These are phyloP conservation scores for Yamadazyma atlantica DNA, from an alignment of 1,139 yeast genomes.

Conservation along the genomic window DNA sequence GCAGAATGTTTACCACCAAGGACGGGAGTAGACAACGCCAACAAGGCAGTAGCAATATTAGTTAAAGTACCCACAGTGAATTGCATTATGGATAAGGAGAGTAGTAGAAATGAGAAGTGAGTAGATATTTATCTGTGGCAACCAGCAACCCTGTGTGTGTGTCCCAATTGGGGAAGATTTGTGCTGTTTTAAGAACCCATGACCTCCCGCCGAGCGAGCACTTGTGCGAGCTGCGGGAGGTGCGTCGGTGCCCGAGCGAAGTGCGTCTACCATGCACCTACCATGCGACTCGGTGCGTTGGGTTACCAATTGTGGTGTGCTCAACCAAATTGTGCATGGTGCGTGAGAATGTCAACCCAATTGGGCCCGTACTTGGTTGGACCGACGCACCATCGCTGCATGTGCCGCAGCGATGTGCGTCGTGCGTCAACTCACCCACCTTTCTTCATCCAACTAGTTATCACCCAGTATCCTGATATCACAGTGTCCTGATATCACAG, in stretches of 20 bases:
- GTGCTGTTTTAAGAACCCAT: not conserved
- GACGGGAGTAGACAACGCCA: conserved; percentile 37
- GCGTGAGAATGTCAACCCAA: no score
- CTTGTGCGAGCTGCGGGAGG: not conserved
- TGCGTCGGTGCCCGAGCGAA: not conserved
- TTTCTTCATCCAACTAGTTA: no score
- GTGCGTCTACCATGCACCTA: no score
- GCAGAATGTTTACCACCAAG: conserved; percentile 67
- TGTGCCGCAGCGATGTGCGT: no score
- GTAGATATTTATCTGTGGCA: conserved; percentile 4
- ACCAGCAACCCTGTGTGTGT: conserved; percentile 3
- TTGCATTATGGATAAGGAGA: conserved; percentile 13
- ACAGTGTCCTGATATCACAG: no score
- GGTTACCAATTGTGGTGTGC: no score
- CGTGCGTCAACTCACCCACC: no score
- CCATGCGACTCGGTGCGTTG: no score
- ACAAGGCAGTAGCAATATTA: conserved; percentile 54
- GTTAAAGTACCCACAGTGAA: conserved; percentile 19
- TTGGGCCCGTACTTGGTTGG: no score
- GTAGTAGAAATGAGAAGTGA: not conserved
- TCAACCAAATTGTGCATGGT: no score
- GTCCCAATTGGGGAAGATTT: conserved; percentile 1
- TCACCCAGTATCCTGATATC: no score
- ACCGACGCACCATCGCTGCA: no score
- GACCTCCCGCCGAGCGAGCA: not conserved